Percentiles rank a stretch among this genome's conserved stretches.
phyloP scores from a whole-genome alignment of 257 asterid species.

The Nicotiana noctiflora region DNA sequence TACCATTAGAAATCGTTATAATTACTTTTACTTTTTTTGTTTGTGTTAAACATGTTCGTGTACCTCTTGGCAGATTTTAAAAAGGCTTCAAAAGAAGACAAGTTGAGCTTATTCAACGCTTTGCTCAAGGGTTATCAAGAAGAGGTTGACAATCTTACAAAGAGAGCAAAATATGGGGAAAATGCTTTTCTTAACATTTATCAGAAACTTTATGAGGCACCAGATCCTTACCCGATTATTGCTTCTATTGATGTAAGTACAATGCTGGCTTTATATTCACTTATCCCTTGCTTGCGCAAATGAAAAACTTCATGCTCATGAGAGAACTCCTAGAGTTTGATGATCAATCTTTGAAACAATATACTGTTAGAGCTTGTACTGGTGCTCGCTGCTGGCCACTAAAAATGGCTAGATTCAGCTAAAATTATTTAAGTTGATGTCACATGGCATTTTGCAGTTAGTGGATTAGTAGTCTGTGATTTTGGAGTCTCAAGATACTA shows the following conservation, averaged over 20 bases:
- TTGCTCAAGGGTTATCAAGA: constrained; percentile 92
- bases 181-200: constrained; percentile 91
- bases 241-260: constrained; percentile 70
- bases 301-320: background rate
- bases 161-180: constrained; percentile 91
- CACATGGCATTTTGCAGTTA: background rate
- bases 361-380: background rate
- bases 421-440: background rate
- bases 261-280: background rate
- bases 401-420: background rate
- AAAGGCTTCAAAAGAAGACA: constrained; percentile 85
- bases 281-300: background rate
- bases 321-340: background rate
- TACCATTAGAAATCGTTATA: background rate
- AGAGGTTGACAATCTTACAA: constrained; percentile 95
- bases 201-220: constrained; percentile 95
- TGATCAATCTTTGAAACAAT: background rate
- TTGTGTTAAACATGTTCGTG: constrained; percentile 8
- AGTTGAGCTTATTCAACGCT: constrained; percentile 60
- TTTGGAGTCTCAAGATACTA: background rate
- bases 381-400: background rate
- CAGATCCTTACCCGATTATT: constrained; percentile 83
- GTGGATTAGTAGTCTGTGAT: background rate
- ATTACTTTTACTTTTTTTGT: background rate
- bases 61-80: constrained; percentile 55